These are phyloP conservation scores for Davidsoniella neocaledoniae DNA, from an alignment of 2,329 filamentous ascomycete genomes.

Conservation along the genomic window DNA sequence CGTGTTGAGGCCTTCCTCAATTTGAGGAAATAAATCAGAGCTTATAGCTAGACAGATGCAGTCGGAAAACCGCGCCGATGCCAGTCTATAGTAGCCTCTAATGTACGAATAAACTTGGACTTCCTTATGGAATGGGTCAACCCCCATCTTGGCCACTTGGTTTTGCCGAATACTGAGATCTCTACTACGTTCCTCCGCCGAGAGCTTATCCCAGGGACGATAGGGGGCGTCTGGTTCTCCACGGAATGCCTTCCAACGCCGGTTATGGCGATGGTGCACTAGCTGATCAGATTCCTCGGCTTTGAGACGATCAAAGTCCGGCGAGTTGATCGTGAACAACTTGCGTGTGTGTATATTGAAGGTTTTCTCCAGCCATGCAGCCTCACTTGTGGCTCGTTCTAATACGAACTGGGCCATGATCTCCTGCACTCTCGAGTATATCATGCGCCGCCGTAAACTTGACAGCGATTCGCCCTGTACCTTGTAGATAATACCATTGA, in stretches of 20 bases:
- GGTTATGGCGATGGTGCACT: constrained; percentile 30
- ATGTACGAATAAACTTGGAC: constrained; percentile 46
- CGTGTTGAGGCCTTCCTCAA: constrained; percentile 15
- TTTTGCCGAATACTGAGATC: constrained; percentile 27
- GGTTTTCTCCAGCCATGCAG: constrained; percentile 24
- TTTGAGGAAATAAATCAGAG: constrained; percentile 32
- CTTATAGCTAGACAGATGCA: constrained; percentile 29
- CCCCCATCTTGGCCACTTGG: constrained; percentile 31
- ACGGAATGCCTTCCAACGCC: constrained; percentile 29
- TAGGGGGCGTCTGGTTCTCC: constrained; percentile 15
- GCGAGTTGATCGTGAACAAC: constrained; percentile 40
- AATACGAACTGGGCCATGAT: constrained; percentile 29
- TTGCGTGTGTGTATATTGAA: constrained; percentile 36
- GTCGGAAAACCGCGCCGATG: constrained; percentile 48
- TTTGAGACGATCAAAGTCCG: constrained; percentile 29
- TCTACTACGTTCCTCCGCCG: constrained; percentile 28
- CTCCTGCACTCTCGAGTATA: constrained; percentile 31
- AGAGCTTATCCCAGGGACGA: constrained; percentile 28
- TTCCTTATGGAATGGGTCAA: constrained; percentile 43
- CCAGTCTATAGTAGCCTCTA: constrained; percentile 52
- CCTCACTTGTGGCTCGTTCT: constrained; percentile 22
- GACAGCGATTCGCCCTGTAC: constrained; percentile 33
- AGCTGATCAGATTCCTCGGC: constrained; percentile 30
- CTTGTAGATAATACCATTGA: constrained; percentile 22
- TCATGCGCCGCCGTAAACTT: constrained; percentile 27